Base-by-base conservation (phyloP, 1,284 basidiomycete genomes). In the Leccinum angustisporum region DNA sequence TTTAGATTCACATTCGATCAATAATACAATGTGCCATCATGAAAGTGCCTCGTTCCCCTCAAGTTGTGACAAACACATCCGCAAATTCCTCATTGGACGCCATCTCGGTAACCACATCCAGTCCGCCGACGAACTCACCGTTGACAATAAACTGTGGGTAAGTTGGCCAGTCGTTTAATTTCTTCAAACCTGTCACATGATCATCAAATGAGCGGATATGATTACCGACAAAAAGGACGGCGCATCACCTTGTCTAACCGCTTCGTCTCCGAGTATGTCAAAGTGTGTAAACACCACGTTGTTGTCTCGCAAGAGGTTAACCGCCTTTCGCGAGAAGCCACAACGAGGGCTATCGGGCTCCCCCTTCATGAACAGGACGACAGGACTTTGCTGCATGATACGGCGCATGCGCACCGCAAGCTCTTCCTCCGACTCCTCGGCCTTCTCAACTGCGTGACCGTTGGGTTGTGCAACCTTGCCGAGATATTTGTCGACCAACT, bases 321-420 rank as follows among this genome's bases (percentile, higher is more conserved):
- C 84, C 2, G 97, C 95, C 60, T 93, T 93, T 64, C 92, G 82
- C 13, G 94, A 97, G 81, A 98, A 99, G 14, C 97, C 97, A 70
- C 97, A 97, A 60, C 90, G 87, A 13, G 95, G 97, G 7, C 80
- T 81, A 52, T 91, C 86, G 0, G 95, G 95, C 60, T 81, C 84
- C 43, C 97, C 97, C 79, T 99, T 99, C 96, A 99, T 99, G 84
- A 99, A 98, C 61, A 99, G 77, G 60, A 99, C 94, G 10, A 98
- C 86, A 11, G 77, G 77, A 73, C 79, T 83, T 77, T 85, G 82
- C 59, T 80, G 80, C 92, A 95, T 95, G 63, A 96, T 75, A 54
- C 66, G 69, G 33, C 76, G 78, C 74, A 94, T 83, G 58, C 94
- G 82, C 51, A 74, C 72, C 51, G 84, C 81, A 25, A 94, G 81